Evolutionary conservation across 2,329 filamentous ascomycete genomes (phyloP).

Genomic region (Chaetomiaceae sp.): DNA sequence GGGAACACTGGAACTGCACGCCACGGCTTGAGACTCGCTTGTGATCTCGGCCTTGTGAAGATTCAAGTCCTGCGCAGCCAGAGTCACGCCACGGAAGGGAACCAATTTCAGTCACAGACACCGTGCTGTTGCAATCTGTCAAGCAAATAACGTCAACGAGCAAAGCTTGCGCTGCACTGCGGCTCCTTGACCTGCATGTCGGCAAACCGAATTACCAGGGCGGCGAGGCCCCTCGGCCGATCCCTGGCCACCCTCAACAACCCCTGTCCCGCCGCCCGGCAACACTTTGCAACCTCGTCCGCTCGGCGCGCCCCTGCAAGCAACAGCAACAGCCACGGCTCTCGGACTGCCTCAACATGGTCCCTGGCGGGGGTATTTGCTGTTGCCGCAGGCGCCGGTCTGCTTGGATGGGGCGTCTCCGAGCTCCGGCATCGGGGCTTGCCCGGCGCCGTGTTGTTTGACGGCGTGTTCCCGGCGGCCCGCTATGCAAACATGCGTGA

Average conservation of each 20-base stretch:
- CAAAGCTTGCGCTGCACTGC: constrained; percentile 12
- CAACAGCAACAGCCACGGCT: constrained; percentile 9
- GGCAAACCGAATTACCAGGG: constrained; percentile 28
- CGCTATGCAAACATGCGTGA: constrained; percentile 41
- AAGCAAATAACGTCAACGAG: not conserved
- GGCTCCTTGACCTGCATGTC: constrained; percentile 30
- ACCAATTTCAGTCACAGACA: constrained; percentile 11
- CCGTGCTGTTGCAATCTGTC: constrained; percentile 11
- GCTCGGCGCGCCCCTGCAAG: constrained; percentile 17
- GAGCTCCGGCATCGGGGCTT: constrained; percentile 26
- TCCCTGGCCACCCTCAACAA: constrained; percentile 17
- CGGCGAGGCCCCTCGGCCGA: constrained; percentile 29
- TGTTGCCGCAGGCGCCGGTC: constrained; percentile 37
- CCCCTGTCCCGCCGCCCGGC: constrained; percentile 18
- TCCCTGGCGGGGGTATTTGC: constrained; percentile 35
- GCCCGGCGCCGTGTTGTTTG: constrained; percentile 28
- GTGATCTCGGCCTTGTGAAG: not conserved
- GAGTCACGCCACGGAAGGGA: constrained; percentile 1
- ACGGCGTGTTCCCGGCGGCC: constrained; percentile 27
- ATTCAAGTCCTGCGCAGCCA: not conserved
- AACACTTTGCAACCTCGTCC: constrained; percentile 25
- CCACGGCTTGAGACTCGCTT: not conserved
- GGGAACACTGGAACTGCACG: not conserved
- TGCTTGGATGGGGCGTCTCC: constrained; percentile 41
- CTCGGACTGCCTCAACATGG: constrained; percentile 28